Evolutionary conservation across 2,329 filamentous ascomycete species (phyloP), one percentile per base, ranked within the genome.

Genomic region (Curvularia spicifera): DNA sequence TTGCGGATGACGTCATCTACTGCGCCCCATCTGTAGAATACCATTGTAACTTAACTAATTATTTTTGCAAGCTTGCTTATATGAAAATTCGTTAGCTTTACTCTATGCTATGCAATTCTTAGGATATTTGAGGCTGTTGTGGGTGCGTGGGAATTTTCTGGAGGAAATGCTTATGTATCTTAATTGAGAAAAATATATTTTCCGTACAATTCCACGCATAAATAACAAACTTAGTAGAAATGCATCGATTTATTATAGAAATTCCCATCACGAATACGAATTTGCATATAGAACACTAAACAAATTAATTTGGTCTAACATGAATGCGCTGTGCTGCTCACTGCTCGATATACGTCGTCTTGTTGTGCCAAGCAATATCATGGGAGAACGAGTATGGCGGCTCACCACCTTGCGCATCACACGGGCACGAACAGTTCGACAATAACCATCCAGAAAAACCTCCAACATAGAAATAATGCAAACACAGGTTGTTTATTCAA

Each of bases 51-150:
- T 4, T 1, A 1, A 28, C 22, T 4, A 33, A 39, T 50, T 22
- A 18, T 28, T 13, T 10, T 7, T 33, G 13, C 12, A 18, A 47
- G 5, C 37, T 2, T 28, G 2, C 0, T 0, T 0, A 3, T 12
- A 5, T 2, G 3, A 13, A 9, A 15, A 1, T 43, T 10, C 2
- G 0, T 2, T 8, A 2, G 2, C 1, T 1, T 1, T 0, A 3
- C 0, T 22, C 0, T 29, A 0, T 3, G 4, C 5, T 24, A 0
- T 7, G 0, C 0, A 13, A 15, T 9, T 53, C 48, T 57, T 0
- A 13, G 2, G 4, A 1, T 1, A 8, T 22, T 48, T 10, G n/a
- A 5, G 7, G 2, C 1, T 29, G 20, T 12, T 48, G 20, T 35
- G 20, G 35, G 26, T n/a, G 35, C 6, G 28, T 35, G 24, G 29